Base-by-base conservation (phyloP, 2,329 filamentous ascomycete genomes). In the Sporothrix variecibatus region DNA sequence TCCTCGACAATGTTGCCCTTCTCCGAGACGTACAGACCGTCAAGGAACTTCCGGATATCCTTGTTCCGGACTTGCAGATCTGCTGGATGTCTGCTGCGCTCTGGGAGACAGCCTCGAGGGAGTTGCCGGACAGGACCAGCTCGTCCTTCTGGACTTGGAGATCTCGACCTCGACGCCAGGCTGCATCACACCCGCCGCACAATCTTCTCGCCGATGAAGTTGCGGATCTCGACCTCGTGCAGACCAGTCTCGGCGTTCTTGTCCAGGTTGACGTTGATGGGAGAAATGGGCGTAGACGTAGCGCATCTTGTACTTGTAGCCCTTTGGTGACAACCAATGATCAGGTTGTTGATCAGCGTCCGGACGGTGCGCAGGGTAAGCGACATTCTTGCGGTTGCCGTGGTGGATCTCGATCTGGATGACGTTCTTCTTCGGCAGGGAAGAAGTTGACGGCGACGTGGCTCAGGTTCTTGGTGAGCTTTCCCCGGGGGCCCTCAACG, bases 11-110 rank as follows among this genome's bases (percentile, higher is more conserved):
- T 92, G 92, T 98, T 97, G 87, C 93, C 93, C 89, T 94, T 93
- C 93, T 99, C 96, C 84, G 95, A 98, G 83, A 99, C 96, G 90
- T 99, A 99, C 86, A 99, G 90, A 92, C 96, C 96, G 89, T 99
- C 97, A 90, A 99, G 92, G 93, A 99, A 99, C 94, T 98, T 98
- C 89, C 97, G 94, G 90, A 99, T 99, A 97, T 99, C 96, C 94
- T 99, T 99, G 94, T 99, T 99, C 86, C 94, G 92, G 87, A 99
- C 96, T 91, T 91, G 94, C 96, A 99, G 87, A 96, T 95, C 88
- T 99, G 96, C 90, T 99, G 96, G 86, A 99, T 98, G 86, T 99
- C 96, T 87, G 96, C 96, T 80, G 96, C 96, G 84, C 92, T 94
- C 89, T 99, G 96, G 82, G 96, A 99, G 79, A 99, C 96, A 84